These are phyloP conservation scores for Pugionium dolabratum DNA, from an alignment of 345 rosid species.

Conservation along the genomic window DNA sequence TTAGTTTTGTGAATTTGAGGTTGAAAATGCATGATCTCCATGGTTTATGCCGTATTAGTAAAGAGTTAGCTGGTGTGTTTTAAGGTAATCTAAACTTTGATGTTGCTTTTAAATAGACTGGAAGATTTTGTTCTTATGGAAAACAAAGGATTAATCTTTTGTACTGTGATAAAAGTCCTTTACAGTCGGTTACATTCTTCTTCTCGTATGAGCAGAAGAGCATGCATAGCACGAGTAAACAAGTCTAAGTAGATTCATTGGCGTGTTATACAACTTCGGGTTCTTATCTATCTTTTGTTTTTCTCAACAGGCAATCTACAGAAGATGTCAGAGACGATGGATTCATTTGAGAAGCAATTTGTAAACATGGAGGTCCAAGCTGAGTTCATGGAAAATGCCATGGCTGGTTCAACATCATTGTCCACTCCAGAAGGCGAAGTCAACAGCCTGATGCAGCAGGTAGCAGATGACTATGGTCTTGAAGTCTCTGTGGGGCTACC, in stretches of 20 bases:
- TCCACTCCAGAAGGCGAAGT: conserved; percentile 99
- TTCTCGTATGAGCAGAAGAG: neutral
- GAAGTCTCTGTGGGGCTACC: conserved; percentile 98
- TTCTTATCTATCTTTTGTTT: neutral
- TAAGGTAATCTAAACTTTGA: too few relatives aligned
- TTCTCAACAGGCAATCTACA: conserved; percentile 77
- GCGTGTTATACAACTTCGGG: neutral
- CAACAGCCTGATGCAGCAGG: conserved; percentile 98
- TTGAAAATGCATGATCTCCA: neutral
- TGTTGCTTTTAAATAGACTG: neutral
- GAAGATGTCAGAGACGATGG: conserved; percentile 99
- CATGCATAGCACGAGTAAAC: neutral
- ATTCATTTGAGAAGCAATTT: conserved; percentile 94
- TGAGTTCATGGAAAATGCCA: conserved; percentile 96
- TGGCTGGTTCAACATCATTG: conserved; percentile 97
- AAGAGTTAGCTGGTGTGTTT: neutral
- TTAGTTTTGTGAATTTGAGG: neutral
- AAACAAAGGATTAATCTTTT: conserved; percentile 7
- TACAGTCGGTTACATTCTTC: neutral
- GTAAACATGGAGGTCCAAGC: conserved; percentile 99
- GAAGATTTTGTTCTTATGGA: conserved; percentile 10
- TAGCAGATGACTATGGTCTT: conserved; percentile 96
- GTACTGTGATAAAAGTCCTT: neutral
- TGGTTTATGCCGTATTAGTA: neutral
- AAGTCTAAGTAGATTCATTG: too few relatives aligned